A percentile compares a stretch with the other conserved stretches of the same genome.
These are phyloP conservation scores for Sarocladium brachiariae DNA, from an alignment of 2,329 filamentous ascomycete species.

Conservation along the genomic window DNA sequence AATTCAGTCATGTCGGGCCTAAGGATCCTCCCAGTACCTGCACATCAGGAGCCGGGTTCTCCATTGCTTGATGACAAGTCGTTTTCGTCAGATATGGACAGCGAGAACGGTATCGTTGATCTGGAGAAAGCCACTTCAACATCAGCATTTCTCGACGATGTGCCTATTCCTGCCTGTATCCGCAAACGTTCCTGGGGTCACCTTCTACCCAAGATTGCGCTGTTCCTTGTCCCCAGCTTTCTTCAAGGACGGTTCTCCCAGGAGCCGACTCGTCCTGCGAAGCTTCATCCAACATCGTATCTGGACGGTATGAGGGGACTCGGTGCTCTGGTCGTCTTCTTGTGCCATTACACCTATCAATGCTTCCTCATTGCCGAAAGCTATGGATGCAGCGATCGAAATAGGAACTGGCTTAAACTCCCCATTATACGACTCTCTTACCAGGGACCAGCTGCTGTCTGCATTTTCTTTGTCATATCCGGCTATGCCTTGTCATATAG, in stretches of 20 bases:
- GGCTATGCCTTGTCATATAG: conserved; percentile 53
- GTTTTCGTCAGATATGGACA: conserved; percentile 34
- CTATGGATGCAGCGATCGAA: conserved; percentile 36
- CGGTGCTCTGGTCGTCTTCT: conserved; percentile 48
- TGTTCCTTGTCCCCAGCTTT: conserved; percentile 49
- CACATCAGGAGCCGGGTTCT: neutral
- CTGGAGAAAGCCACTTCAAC: conserved; percentile 27
- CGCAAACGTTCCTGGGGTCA: conserved; percentile 29
- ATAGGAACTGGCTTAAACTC: conserved; percentile 42
- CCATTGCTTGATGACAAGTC: neutral
- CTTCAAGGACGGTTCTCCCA: conserved; percentile 36
- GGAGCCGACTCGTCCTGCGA: conserved; percentile 32
- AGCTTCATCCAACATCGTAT: conserved; percentile 46
- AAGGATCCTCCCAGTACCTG: no score
- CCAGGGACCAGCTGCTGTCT: conserved; percentile 50
- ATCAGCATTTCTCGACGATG: conserved; percentile 21
- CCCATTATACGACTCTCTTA: conserved; percentile 48
- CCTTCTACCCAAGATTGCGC: conserved; percentile 28
- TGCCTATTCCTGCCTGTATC: neutral
- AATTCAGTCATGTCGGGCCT: neutral
- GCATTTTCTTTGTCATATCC: conserved; percentile 56
- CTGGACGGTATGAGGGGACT: conserved; percentile 52
- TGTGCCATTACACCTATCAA: conserved; percentile 51
- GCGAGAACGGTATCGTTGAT: conserved; percentile 31
- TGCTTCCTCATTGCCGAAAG: conserved; percentile 44